Evolutionary conservation across 208 protist species (phyloP), one percentile per base, ranked within the genome.

Genomic region (Acanthamoeba triangularis): DNA sequence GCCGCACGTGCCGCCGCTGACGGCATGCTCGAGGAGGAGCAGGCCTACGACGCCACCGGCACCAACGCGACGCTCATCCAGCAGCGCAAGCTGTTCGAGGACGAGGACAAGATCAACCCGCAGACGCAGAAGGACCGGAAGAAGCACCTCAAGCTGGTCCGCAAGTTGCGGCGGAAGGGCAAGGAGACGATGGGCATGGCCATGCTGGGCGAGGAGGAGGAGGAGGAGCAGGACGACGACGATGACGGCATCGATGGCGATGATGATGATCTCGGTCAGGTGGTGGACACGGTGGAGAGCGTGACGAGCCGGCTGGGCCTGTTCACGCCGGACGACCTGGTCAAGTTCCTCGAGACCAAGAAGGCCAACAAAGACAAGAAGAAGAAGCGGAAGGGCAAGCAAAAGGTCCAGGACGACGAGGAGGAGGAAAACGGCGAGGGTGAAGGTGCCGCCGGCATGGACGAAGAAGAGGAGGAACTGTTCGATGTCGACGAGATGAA

Each of bases 261-360:
- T n/a, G n/a, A n/a, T n/a, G n/a, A n/a, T n/a, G n/a, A n/a, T n/a
- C n/a, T n/a, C 33, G 69, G 37, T 0, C 49, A 1, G 49, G 49
- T 54, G 7, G n/a, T n/a, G 28, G 69, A 78, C 11, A 78, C 69
- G n/a, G 33, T 78, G n/a, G 69, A 78, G 69, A 44, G 69, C 37
- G 69, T 44, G 37, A 78, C 69, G 0, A 44, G 16, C 16, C 69
- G 69, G 13, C 69, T 78, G 69, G 69, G 69, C 69, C 30, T 78
- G 23, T 78, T 78, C 69, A 78, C 69, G 69, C 69, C 69, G 80
- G 80, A 88, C n/a, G 80, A 88, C 41, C 80, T 52, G 7, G 33
- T 88, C 23, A 23, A 63, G 41, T 61, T 88, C 52, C 80, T 88
- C n/a, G 41, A 65, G 59, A n/a, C 59, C 80, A 52, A 88, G 41